Conservation (phyloP, 805 yeast species). For the Saturnispora mendoncae region DNA sequence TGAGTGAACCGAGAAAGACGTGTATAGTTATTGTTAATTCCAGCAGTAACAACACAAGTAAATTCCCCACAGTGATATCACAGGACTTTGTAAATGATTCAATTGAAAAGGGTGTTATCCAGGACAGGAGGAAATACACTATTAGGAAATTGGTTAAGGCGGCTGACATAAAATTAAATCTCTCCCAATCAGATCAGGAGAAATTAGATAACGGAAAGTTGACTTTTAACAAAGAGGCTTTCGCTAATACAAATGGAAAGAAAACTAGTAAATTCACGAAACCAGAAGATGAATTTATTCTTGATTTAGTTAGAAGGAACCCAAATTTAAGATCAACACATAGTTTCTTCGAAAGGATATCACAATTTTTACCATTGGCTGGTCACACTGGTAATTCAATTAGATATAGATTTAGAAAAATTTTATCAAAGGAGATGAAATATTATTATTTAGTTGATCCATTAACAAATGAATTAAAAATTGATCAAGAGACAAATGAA, state of each 20-base stretch:
- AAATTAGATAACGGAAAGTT: neutral
- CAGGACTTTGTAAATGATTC: conserved; percentile 20
- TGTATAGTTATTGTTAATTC: neutral
- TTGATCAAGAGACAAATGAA: conserved; percentile 34
- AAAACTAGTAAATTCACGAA: conserved; percentile 42
- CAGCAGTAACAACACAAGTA: neutral
- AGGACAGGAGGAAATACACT: conserved; percentile 17
- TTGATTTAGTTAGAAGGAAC: conserved; percentile 58
- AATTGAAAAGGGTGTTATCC: conserved; percentile 14
- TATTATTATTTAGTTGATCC: conserved; percentile 43
- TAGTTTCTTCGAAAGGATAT: conserved; percentile 53
- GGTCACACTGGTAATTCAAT: conserved; percentile 73
- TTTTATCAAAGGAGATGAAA: conserved; percentile 32
- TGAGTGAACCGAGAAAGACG: conserved; percentile 1
- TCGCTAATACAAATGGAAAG: conserved; percentile 18
- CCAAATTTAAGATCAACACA: conserved; percentile 65
- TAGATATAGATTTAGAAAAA: conserved; percentile 49
- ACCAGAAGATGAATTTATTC: conserved; percentile 56
- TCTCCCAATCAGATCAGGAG: neutral
- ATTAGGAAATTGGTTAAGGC: conserved; percentile 3
- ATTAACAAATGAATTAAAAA: conserved; percentile 32
- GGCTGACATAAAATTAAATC: neutral
- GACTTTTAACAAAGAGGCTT: conserved; percentile 15
- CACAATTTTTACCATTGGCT: conserved; percentile 38
- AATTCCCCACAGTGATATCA: conserved; percentile 14